phyloP scores from a whole-genome alignment of 139 green algal species.

The Tetradesmus lagerheimii region DNA sequence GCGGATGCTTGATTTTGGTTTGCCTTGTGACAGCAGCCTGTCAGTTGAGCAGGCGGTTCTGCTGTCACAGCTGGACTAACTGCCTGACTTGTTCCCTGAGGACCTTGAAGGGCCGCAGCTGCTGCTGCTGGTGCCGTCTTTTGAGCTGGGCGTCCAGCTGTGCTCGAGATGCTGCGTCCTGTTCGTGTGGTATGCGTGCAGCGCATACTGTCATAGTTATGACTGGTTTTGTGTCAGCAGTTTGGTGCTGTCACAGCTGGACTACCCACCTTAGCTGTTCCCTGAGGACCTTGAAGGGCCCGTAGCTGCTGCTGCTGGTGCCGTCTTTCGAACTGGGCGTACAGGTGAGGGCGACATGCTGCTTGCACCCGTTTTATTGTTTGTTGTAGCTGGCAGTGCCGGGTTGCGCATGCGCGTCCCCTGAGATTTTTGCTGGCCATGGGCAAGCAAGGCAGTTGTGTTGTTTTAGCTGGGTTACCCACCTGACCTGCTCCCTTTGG shows the following conservation, averaged over 20 bases:
- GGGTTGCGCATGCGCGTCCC: no score
- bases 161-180: background rate
- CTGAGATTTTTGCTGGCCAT: no score
- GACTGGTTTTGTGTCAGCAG: background rate
- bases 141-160: conserved; percentile 92
- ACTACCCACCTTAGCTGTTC: conserved; percentile 79
- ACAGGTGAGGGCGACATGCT: background rate
- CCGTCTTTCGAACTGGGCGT: no score
- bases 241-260: conserved; percentile 63
- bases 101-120: conserved; percentile 81
- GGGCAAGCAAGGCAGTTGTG: no score
- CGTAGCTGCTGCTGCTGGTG: no score
- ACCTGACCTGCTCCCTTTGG: conserved; percentile 77
- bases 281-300: no score
- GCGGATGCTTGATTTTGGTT: background rate
- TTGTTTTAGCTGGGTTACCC: no score
- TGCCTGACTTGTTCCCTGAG: conserved; percentile 78
- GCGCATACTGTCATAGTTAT: no score
- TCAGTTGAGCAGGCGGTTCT: no score
- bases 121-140: conserved; percentile 86
- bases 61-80: conserved; percentile 76
- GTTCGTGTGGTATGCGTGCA: no score
- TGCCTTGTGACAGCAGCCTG: background rate
- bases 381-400: no score
- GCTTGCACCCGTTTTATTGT: no score